Percentiles rank a stretch among this genome's conserved stretches.
These are phyloP conservation scores for Solanum hybrid DNA, from an alignment of 305 asterid genomes.

Conservation along the genomic window DNA sequence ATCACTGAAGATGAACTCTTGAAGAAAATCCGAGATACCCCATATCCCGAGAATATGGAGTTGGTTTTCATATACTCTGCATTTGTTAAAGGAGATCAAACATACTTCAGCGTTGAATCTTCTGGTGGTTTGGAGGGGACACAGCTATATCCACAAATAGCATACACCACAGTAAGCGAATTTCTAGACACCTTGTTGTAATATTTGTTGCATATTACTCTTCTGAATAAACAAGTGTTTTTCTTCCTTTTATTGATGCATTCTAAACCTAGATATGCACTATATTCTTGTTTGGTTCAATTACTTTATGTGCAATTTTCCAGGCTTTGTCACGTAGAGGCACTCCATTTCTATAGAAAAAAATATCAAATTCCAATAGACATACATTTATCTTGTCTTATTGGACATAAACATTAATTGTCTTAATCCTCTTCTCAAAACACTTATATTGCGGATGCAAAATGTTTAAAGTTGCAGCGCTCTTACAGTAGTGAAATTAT, in stretches of 20 bases:
- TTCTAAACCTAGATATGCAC: neutral
- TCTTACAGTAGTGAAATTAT: neutral
- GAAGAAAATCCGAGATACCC: conserved; percentile 50
- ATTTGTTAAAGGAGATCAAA: conserved; percentile 81
- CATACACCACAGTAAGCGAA: conserved; percentile 64
- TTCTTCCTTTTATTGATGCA: neutral
- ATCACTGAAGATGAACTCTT: conserved; percentile 59
- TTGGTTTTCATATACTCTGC: conserved; percentile 73
- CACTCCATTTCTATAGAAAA: neutral
- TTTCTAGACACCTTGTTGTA: conserved; percentile 43
- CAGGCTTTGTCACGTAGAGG: neutral
- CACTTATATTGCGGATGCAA: neutral
- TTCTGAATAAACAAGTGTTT: neutral
- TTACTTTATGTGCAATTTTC: neutral
- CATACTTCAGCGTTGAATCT: conserved; percentile 46
- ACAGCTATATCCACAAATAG: conserved; percentile 52
- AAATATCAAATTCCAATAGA: neutral
- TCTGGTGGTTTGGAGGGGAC: conserved; percentile 64
- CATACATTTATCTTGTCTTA: neutral
- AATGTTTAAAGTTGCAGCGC: neutral
- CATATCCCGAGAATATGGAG: conserved; percentile 70
- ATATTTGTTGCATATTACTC: conserved; percentile 4
- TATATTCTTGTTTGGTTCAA: neutral
- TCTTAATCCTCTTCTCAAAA: neutral
- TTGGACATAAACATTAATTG: neutral